Base-by-base conservation (phyloP, 148 eudicot genomes). In the Nepenthes gracilis region DNA sequence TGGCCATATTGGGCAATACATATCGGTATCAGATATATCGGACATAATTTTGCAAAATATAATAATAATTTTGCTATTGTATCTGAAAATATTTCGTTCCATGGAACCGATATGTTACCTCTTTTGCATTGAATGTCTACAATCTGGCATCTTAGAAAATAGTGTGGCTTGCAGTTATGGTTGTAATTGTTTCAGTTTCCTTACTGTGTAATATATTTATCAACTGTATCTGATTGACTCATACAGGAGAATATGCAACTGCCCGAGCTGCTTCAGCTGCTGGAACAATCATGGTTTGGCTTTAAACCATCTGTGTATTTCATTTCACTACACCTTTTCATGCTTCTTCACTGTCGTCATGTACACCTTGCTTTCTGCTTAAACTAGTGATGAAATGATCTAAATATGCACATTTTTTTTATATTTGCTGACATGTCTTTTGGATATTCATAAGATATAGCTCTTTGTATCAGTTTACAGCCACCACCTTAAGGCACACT, bases 241-340 rank as follows among this genome's bases (percentile, higher is more conserved):
- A 11, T 77, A 78, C 83, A 90, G 97, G 97, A 59, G 97, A 90
- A 65, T 86, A 86, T 80, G 97, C 97, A 64, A 90, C 95, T 32
- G 97, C 97, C 59, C 79, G 95, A 72, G 97, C 97, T 5, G 83
- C 97, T 45, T 84, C 97, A 55, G 72, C 97, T 70, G 97, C 94
- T 73, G 86, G 83, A 60, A 90, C 97, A 32, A 86, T 90, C 70
- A 90, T 90, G 97, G 97, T 90, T 69, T 34, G 75, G 43, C 67
- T 58, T 77, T 58, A 36, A 55, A 49, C 57, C 40, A 47, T 66
- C 55, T 51, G 14, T 2, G n/a, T 52, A 13, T 52, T 52, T 32
- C 15, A 14, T 52, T 52, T 14, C 2, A 13, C 5, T 52, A 14
- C n/a, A 52, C 5, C 2, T 7, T 12, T 50, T 52, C 5, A 6